Evolutionary conservation across 1,139 yeast species (phyloP).

Genomic region (Schizosaccharomyces versatilis): DNA sequence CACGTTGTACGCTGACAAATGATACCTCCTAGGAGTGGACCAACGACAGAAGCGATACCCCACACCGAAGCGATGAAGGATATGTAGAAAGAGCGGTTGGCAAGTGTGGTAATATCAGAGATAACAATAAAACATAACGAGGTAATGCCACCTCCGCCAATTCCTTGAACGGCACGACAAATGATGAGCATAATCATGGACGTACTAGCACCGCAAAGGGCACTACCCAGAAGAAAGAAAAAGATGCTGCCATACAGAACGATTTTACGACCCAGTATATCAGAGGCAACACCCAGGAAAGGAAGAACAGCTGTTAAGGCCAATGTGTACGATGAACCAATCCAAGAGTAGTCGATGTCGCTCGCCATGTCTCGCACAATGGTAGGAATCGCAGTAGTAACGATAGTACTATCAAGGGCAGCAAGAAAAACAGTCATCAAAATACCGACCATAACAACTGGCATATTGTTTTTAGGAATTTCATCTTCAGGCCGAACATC

Average conservation of each 20-base stretch:
- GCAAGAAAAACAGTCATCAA: conserved; percentile 32
- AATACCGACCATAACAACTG: conserved; percentile 26
- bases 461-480: conserved; percentile 15
- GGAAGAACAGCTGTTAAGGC: conserved; percentile 39
- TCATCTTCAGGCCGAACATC: no score
- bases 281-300: conserved; percentile 39
- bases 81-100: conserved; percentile 33
- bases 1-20: conserved; percentile 34
- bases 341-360: conserved; percentile 36
- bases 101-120: conserved; percentile 38
- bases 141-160: conserved; percentile 53
- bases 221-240: conserved; percentile 41
- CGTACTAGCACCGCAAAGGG: conserved; percentile 35
- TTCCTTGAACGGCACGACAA: conserved; percentile 48
- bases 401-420: conserved; percentile 50
- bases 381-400: conserved; percentile 33
- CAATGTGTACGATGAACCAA: conserved; percentile 23
- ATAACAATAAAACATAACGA: conserved; percentile 36
- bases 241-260: conserved; percentile 29
- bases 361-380: conserved; percentile 34
- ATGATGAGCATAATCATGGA: conserved; percentile 42
- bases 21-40: conserved; percentile 52
- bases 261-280: conserved; percentile 38
- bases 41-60: conserved; percentile 35
- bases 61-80: conserved; percentile 31